A percentile compares a stretch with the other conserved stretches of the same genome.
These are phyloP conservation scores for Beauveria rudraprayagi DNA, from an alignment of 2,329 filamentous ascomycete species.

Conservation along the genomic window DNA sequence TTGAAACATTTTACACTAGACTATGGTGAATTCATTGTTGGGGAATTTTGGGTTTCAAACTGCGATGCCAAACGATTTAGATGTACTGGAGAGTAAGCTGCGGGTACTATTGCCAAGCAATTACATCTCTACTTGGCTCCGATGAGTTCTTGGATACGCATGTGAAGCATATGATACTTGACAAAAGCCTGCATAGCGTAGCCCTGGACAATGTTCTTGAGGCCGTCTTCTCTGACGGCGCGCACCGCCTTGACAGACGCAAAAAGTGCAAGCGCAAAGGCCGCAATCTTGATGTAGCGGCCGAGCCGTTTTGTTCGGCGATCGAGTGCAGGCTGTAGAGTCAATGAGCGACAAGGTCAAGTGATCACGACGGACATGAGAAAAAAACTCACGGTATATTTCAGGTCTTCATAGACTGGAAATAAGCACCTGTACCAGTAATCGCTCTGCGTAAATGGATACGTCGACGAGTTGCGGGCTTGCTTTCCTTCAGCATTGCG, in stretches of 20 bases:
- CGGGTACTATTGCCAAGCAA: not conserved
- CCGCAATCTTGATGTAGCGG: slow-evolving; percentile 1
- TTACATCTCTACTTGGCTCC: not conserved
- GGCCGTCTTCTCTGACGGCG: not conserved
- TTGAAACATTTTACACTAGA: not conserved
- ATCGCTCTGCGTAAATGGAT: slow-evolving; percentile 27
- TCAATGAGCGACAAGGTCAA: not conserved
- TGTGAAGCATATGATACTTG: slow-evolving; percentile 6
- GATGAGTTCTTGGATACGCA: not conserved
- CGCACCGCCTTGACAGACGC: slow-evolving; percentile 2
- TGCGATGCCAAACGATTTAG: not conserved
- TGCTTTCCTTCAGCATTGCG: slow-evolving; percentile 17
- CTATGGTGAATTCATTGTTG: not conserved
- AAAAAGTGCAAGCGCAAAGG: not conserved
- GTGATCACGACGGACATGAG: not conserved
- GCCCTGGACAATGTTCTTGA: not conserved
- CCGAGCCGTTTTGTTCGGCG: not conserved
- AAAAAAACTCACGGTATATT: slow-evolving; percentile 22
- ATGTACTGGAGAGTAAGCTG: not conserved
- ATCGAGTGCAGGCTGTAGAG: not conserved
- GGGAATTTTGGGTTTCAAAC: not conserved
- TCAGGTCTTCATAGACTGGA: slow-evolving; percentile 25
- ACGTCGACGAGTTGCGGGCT: slow-evolving; percentile 27
- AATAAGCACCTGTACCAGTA: slow-evolving; percentile 31
- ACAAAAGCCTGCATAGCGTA: slow-evolving; percentile 6